These are phyloP conservation scores for Spergularia bocconei DNA, from an alignment of 148 eudicot genomes.

Conservation along the genomic window DNA sequence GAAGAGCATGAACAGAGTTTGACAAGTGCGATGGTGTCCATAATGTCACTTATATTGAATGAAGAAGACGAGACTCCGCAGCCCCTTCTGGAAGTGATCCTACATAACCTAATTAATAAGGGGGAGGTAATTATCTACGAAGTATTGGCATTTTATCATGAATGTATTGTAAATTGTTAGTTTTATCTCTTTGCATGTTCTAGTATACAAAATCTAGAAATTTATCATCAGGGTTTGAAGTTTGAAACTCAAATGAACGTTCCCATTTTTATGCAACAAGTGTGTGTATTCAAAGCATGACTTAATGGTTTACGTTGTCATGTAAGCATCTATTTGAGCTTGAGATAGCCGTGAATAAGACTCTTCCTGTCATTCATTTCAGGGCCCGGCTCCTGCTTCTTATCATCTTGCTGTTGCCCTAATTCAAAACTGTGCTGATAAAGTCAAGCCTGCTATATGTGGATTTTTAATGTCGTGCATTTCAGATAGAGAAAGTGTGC, in stretches of 20 bases:
- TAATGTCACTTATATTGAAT: constrained; percentile 62
- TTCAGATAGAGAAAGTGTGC: constrained; percentile 50
- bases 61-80: constrained; percentile 54
- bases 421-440: constrained; percentile 51
- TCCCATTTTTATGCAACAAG: not conserved
- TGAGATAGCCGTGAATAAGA: not conserved
- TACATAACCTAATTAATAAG: constrained; percentile 59
- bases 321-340: not conserved
- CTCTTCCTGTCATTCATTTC: constrained; percentile 15
- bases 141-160: constrained; percentile 3
- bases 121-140: constrained; percentile 51
- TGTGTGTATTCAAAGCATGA: not conserved
- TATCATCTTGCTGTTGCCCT: constrained; percentile 64
- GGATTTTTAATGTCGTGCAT: constrained; percentile 73
- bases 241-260: constrained; percentile 3
- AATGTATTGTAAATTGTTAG: no score
- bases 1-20: constrained; percentile 58
- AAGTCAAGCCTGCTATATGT: constrained; percentile 57
- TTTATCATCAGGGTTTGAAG: not conserved
- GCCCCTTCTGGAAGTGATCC: constrained; percentile 58
- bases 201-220: not conserved
- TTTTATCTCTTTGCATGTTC: not conserved
- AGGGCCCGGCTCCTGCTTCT: constrained; percentile 66
- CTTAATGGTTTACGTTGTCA: not conserved
- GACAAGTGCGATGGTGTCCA: constrained; percentile 60